Percentiles rank a stretch among this genome's conserved stretches.
Conservation (phyloP, 805 yeast genomes). For the Pichia gijzeniarum region DNA sequence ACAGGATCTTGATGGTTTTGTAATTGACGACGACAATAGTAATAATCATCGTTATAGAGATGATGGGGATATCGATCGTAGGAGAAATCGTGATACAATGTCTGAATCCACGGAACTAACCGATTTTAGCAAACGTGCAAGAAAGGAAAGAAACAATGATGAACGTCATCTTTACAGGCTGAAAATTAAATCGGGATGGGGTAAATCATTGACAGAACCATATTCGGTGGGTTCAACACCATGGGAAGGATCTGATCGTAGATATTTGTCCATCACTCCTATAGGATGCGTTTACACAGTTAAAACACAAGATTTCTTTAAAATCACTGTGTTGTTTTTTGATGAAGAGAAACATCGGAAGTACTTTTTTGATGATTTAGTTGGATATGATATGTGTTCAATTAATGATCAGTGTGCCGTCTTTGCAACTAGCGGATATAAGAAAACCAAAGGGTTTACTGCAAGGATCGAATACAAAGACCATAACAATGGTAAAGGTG, state of each 20-base stretch:
- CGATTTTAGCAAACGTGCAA: slow-evolving; percentile 8
- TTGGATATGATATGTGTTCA: slow-evolving; percentile 67
- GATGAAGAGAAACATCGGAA: slow-evolving; percentile 71
- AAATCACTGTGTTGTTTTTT: slow-evolving; percentile 78
- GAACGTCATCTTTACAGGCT: slow-evolving; percentile 1
- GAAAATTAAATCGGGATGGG: slow-evolving; percentile 9
- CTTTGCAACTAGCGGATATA: slow-evolving; percentile 42
- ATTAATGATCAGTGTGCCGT: slow-evolving; percentile 61
- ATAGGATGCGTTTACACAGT: slow-evolving; percentile 82
- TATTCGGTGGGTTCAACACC: slow-evolving; percentile 89
- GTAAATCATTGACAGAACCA: slow-evolving; percentile 35
- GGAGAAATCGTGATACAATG: slow-evolving; percentile 10
- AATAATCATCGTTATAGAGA: slow-evolving; percentile 28
- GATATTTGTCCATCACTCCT: slow-evolving; percentile 75
- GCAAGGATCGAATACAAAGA: slow-evolving; percentile 52
- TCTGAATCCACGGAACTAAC: slow-evolving; percentile 14
- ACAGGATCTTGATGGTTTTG: slow-evolving; percentile 44
- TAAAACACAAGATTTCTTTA: slow-evolving; percentile 41
- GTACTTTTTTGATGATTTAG: slow-evolving; percentile 76
- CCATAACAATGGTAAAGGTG: slow-evolving; percentile 59
- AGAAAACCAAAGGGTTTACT: slow-evolving; percentile 22
- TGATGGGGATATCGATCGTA: slow-evolving; percentile 3
- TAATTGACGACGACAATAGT: slow-evolving; percentile 59
- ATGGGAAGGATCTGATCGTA: slow-evolving; percentile 51
- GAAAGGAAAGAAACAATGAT: slow-evolving; percentile 3